Conservation (phyloP, 2,329 filamentous ascomycete species). For the Epichloe sp. region DNA sequence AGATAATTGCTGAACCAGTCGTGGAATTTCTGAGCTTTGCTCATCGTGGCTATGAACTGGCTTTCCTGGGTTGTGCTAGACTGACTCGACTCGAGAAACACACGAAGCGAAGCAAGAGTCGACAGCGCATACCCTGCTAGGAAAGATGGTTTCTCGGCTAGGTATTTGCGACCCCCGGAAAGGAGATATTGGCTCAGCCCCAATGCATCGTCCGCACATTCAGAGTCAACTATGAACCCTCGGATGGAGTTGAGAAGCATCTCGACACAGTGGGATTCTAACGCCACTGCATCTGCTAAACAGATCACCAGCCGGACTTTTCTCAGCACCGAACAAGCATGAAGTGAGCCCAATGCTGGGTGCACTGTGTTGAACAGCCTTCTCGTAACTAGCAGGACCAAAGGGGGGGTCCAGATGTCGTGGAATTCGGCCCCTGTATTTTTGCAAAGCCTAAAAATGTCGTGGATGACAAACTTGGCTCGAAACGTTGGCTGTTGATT, state of each 20-base stretch:
- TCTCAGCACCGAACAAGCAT: slow-evolving; percentile 74
- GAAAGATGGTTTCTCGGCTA: slow-evolving; percentile 58
- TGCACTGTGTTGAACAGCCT: slow-evolving; percentile 71
- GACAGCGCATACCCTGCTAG: slow-evolving; percentile 70
- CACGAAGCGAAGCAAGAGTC: slow-evolving; percentile 62
- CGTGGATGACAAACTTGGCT: slow-evolving; percentile 60
- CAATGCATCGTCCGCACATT: slow-evolving; percentile 83
- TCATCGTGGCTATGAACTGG: slow-evolving; percentile 65
- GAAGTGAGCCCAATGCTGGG: slow-evolving; percentile 69
- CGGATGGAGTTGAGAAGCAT: slow-evolving; percentile 76
- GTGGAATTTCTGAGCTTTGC: slow-evolving; percentile 63
- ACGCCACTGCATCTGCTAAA: slow-evolving; percentile 60
- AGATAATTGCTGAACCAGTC: slow-evolving; percentile 65
- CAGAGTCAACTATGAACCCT: slow-evolving; percentile 65
- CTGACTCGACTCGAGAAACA: slow-evolving; percentile 62
- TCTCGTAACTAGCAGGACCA: slow-evolving; percentile 62
- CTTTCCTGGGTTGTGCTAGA: slow-evolving; percentile 75
- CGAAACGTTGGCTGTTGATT: slow-evolving; percentile 83
- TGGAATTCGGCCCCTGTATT: slow-evolving; percentile 51
- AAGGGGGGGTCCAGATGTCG: slow-evolving; percentile 66
- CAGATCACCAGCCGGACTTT: slow-evolving; percentile 74
- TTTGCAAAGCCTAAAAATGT: slow-evolving; percentile 67
- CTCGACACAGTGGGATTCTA: slow-evolving; percentile 71
- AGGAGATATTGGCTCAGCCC: slow-evolving; percentile 80
- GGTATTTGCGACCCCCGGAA: slow-evolving; percentile 52